phyloP scores from a whole-genome alignment of 2,329 filamentous ascomycete genomes.

The Xylaria sp. region DNA sequence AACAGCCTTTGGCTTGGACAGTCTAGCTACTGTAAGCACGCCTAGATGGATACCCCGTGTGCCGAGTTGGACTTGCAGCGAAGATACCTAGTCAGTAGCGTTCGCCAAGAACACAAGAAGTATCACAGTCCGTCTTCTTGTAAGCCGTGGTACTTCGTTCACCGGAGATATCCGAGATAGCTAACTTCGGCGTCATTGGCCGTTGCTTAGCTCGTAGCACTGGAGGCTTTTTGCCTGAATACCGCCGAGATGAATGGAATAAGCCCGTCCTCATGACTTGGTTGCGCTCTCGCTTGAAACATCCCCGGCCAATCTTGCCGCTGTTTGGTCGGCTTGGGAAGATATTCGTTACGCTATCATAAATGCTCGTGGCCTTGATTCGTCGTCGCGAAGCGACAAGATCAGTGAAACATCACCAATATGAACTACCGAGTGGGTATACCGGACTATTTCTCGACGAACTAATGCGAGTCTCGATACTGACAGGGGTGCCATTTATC shows the following conservation, averaged over 20 bases:
- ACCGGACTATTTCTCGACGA: neutral
- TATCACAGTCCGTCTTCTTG: neutral
- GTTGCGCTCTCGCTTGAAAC: neutral
- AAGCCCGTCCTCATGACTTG: slow-evolving; percentile 9
- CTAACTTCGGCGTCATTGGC: slow-evolving; percentile 14
- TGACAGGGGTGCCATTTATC: slow-evolving; percentile 16
- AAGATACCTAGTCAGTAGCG: neutral
- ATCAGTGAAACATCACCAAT: slow-evolving; percentile 12
- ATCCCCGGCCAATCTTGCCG: slow-evolving; percentile 1
- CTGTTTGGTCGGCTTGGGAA: neutral
- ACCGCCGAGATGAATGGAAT: slow-evolving; percentile 11
- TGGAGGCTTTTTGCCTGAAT: slow-evolving; percentile 33
- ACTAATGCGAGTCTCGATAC: slow-evolving; percentile 4
- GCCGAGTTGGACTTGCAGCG: neutral
- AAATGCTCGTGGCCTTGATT: slow-evolving; percentile 7
- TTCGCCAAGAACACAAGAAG: neutral
- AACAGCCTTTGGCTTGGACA: neutral
- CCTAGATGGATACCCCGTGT: neutral
- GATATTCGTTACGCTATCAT: slow-evolving; percentile 1
- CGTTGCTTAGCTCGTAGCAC: slow-evolving; percentile 6
- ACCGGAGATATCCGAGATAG: slow-evolving; percentile 29
- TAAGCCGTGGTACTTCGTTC: slow-evolving; percentile 1
- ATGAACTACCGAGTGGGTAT: neutral
- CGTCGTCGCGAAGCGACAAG: neutral
- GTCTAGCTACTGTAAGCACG: neutral